Base-by-base conservation (phyloP, 2,329 filamentous ascomycete genomes). In the Penicillium olsonii region DNA sequence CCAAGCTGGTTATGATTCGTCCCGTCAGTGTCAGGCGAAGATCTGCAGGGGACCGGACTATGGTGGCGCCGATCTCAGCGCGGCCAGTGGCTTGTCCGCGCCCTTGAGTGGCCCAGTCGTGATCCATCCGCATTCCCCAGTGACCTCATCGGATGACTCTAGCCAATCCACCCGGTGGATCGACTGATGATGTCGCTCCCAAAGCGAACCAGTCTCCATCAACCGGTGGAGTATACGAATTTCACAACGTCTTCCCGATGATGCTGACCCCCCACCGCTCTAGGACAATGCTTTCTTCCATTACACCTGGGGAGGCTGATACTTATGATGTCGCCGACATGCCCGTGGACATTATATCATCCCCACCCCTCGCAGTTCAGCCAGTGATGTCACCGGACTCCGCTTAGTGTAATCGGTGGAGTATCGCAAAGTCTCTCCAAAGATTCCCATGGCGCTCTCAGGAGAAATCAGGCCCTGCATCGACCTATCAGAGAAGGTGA, bases 351-450 rank as follows among this genome's bases (percentile, higher is more conserved):
- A n/a, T n/a, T n/a, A n/a, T n/a, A n/a, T n/a, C n/a, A n/a, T n/a
- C 24, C 27, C 19, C 22, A 31, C 27, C 29, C 26, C 42, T 40
- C 47, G 22, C 42, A 38, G 41, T 48, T 58, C 39, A 52, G 49
- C 60, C 52, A 60, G 60, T 62, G 57, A 62, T 62, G 60, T 60
- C 59, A 62, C 50, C 40, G 18, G 39, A 26, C 38, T 45, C 37
- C 42, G 35, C 41, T 49, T 24, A 41, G 35, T 48, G 45, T 42
- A 37, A 40, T 48, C 42, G 37, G 55, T 49, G 48, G 46, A 50
- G 37, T 29, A 33, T 38, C 22, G 22, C 22, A 8, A 24, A 8
- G 22, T 8, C 22, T 42, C 38, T 43, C 10, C 29, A 31, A 31
- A 17, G 42, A 45, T 35, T 35, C 33, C 44, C 33, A 45, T 51